A percentile compares a stretch with the other conserved stretches of the same genome.
phyloP scores from a whole-genome alignment of 768 basidiomycete genomes.

The Naganishia vishniacii region DNA sequence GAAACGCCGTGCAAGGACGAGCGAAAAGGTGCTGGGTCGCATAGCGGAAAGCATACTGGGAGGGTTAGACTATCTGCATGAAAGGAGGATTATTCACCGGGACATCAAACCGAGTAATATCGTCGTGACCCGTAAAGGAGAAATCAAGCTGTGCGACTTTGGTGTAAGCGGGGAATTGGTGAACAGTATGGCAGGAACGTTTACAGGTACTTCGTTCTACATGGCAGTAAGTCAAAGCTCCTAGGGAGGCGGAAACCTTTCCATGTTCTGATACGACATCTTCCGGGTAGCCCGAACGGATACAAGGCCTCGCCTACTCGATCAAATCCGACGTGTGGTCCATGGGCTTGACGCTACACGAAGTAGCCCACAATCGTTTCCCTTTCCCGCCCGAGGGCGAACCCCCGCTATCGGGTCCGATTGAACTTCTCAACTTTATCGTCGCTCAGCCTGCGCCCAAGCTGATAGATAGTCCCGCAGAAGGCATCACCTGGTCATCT shows the following conservation, averaged over 20 bases:
- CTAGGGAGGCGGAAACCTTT: no score
- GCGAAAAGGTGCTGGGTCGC: slow-evolving; percentile 47
- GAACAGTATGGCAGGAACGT: slow-evolving; percentile 48
- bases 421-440: slow-evolving; percentile 88
- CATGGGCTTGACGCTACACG: slow-evolving; percentile 48
- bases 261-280: not conserved
- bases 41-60: slow-evolving; percentile 45
- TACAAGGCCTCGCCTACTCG: slow-evolving; percentile 46
- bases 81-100: slow-evolving; percentile 48
- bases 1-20: slow-evolving; percentile 40
- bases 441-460: slow-evolving; percentile 52
- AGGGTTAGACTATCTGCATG: slow-evolving; percentile 49
- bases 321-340: slow-evolving; percentile 51
- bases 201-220: slow-evolving; percentile 50
- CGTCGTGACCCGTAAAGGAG: slow-evolving; percentile 43
- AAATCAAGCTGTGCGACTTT: slow-evolving; percentile 50
- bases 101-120: slow-evolving; percentile 51
- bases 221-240: slow-evolving; percentile 47
- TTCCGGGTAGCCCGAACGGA: slow-evolving; percentile 45
- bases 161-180: slow-evolving; percentile 50
- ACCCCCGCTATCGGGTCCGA: slow-evolving; percentile 73
- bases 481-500: slow-evolving; percentile 59
- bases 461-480: slow-evolving; percentile 41
- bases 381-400: slow-evolving; percentile 50
- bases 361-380: slow-evolving; percentile 49